Base-by-base conservation (phyloP, 108 stramenopile genomes). In the Pseudonitzschia pungens region DNA sequence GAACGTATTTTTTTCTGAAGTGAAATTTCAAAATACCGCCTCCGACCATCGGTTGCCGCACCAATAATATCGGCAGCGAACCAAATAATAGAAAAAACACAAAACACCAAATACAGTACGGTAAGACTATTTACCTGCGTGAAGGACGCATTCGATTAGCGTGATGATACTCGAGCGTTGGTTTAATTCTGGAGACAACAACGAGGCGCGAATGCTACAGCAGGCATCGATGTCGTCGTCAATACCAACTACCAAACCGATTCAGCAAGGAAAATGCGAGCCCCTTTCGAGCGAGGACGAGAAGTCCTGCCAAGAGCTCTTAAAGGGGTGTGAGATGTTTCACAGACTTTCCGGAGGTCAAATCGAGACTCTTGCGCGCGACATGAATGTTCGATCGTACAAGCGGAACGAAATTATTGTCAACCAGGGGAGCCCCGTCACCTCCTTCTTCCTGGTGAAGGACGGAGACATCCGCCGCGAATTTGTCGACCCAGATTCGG, bases 291-390 rank as follows among this genome's bases (percentile, higher is more conserved):
- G 33, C 2, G 75, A 80, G 9, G 65, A 77, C 27, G 72, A 41
- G 21, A 55, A 75, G 22, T 56, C 66, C 11, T 84, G 83, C 40
- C 33, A 53, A 27, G 45, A 70, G 7, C 33, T 84, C 20, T 59
- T 84, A 42, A 59, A 69, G 66, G 60, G 68, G 52, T 72, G 72
- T 42, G 83, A 84, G 75, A 84, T 84, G 83, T 84, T 84, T 65
- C 70, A 75, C 54, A 77, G 70, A 48, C 51, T 84, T 31, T 56
- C 76, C n/a, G 53, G 71, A 10, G 32, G 55, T 22, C 50, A 69
- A 20, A 56, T 80, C 31, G 43, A 66, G 54, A 59, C 67, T 10
- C 41, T 84, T 15, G 74, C 66, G 32, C 63, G 54, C 16, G 55
- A 52, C 33, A 84, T 84, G 83, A 68, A 75, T 31, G 65, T 67